A percentile compares a stretch with the other conserved stretches of the same genome.
Evolutionary conservation across 805 yeast species (phyloP).

Genomic region (Yarrowia sp.): DNA sequence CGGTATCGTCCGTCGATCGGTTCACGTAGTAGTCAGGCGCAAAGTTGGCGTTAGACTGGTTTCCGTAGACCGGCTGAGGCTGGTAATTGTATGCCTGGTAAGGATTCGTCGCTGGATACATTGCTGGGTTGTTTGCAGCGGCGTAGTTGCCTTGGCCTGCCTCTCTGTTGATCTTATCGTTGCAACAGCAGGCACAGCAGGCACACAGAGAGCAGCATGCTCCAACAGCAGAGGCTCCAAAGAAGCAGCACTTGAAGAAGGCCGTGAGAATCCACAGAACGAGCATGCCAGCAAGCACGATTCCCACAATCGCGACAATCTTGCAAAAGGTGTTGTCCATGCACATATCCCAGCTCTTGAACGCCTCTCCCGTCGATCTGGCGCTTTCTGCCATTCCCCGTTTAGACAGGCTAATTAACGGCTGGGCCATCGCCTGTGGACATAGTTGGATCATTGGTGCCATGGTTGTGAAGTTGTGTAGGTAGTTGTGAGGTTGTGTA

Average conservation of each 20-base stretch:
- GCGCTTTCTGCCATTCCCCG: conserved; percentile 4
- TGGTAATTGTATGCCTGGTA: conserved; percentile 6
- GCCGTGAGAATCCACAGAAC: conserved; percentile 56
- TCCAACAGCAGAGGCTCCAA: conserved; percentile 53
- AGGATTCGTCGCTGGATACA: conserved; percentile 4
- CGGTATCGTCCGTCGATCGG: not conserved
- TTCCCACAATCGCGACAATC: conserved; percentile 71
- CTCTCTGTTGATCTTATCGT: not conserved
- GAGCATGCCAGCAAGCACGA: conserved; percentile 52
- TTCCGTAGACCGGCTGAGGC: not conserved
- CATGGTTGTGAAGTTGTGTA: not conserved
- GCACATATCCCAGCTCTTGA: conserved; percentile 71
- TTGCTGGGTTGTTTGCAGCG: conserved; percentile 10
- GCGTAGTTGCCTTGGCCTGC: conserved; percentile 4
- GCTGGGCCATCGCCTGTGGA: not conserved
- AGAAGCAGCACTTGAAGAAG: conserved; percentile 54
- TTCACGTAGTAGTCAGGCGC: conserved; percentile 8
- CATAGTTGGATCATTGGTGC: conserved; percentile 9
- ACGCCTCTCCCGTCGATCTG: conserved; percentile 39
- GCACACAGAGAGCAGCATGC: conserved; percentile 56
- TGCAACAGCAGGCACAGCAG: conserved; percentile 33
- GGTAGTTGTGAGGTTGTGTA: not conserved
- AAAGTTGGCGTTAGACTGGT: not conserved
- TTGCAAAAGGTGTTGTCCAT: conserved; percentile 76
- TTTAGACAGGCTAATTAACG: not conserved